These are phyloP conservation scores for Trichopus zeylanicus DNA, from an alignment of 116 monocot species.

Conservation along the genomic window DNA sequence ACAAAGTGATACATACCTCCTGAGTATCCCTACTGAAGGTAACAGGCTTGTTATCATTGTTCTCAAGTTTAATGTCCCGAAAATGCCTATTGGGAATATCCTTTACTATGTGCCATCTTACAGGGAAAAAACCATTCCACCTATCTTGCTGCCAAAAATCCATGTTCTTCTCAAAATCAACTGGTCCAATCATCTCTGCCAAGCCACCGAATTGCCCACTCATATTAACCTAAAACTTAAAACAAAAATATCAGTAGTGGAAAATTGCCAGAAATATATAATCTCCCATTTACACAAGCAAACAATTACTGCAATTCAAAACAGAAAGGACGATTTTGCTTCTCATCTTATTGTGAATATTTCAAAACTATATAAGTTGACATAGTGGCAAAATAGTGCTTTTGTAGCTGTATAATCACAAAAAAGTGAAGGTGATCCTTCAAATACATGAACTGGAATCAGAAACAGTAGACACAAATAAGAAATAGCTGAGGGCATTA, in stretches of 20 bases:
- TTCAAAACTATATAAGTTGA: not conserved
- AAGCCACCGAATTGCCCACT: constrained; percentile 67
- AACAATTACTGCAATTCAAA: not conserved
- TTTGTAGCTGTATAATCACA: not conserved
- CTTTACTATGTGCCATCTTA: constrained; percentile 67
- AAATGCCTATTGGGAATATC: constrained; percentile 51
- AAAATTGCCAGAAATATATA: not conserved
- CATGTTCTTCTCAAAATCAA: constrained; percentile 59
- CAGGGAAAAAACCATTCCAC: constrained; percentile 69
- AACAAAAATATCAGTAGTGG: not conserved
- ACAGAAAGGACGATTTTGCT: not conserved
- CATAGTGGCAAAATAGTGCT: not conserved
- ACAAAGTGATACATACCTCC: constrained; percentile 25
- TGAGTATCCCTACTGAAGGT: constrained; percentile 71
- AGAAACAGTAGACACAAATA: no score
- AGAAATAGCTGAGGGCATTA: no score
- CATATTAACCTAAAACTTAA: constrained; percentile 35
- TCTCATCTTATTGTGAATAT: not conserved
- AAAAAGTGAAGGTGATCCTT: not conserved
- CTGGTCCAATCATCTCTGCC: constrained; percentile 64
- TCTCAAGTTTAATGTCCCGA: constrained; percentile 50
- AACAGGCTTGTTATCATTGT: constrained; percentile 50
- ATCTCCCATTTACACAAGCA: not conserved
- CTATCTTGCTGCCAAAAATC: constrained; percentile 53
- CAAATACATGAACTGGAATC: no score